Conservation (phyloP, 129 eudicot genomes). For the Escallonia rubra region DNA sequence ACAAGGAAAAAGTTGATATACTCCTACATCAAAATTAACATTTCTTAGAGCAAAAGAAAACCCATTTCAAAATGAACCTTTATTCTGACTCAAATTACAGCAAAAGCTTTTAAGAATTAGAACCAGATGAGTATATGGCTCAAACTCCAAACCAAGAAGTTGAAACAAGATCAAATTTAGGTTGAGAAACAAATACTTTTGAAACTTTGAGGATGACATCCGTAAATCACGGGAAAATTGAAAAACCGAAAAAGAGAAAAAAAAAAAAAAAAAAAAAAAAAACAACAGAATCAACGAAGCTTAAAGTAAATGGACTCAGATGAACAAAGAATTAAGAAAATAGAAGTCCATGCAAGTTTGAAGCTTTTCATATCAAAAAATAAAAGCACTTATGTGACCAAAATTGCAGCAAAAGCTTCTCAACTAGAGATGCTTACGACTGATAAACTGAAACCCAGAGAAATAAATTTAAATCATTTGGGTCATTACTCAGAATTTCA, state of each 20-base stretch:
- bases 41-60: background rate
- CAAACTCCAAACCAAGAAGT: too few relatives aligned
- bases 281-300: background rate
- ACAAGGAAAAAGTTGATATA: too few relatives aligned
- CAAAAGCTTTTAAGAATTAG: too few relatives aligned
- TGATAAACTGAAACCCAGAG: background rate
- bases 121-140: too few relatives aligned
- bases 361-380: too few relatives aligned
- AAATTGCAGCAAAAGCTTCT: background rate
- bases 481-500: too few relatives aligned
- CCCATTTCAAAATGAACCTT: too few relatives aligned
- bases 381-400: background rate
- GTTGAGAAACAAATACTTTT: background rate
- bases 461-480: too few relatives aligned
- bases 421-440: background rate
- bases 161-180: too few relatives aligned
- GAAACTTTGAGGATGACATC: too few relatives aligned
- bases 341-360: background rate
- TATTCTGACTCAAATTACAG: too few relatives aligned
- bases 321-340: background rate
- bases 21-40: background rate
- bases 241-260: background rate
- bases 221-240: background rate
- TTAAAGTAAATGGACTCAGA: background rate
- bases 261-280: background rate